These are phyloP conservation scores for Glebionis coronaria DNA, from an alignment of 129 eudicot species.

Conservation along the genomic window DNA sequence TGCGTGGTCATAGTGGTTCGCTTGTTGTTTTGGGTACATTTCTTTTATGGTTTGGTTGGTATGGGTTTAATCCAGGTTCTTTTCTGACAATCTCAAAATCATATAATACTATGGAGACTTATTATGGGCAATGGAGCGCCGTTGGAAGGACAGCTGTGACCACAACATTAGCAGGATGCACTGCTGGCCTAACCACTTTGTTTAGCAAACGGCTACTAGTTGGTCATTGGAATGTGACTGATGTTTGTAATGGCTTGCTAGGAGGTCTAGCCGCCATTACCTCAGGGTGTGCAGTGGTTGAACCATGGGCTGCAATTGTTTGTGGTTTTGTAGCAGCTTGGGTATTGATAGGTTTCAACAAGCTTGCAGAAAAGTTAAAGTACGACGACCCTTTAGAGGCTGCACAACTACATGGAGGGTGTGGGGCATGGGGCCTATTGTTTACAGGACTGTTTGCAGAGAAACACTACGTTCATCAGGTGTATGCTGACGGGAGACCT, in stretches of 20 bases:
- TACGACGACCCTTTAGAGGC: constrained; percentile 74
- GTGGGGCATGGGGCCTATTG: constrained; percentile 64
- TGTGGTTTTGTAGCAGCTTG: constrained; percentile 70
- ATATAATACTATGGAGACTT: constrained; percentile 20
- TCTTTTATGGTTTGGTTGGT: constrained; percentile 78
- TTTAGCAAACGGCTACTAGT: constrained; percentile 52
- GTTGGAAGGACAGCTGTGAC: constrained; percentile 75
- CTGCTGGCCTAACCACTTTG: constrained; percentile 62
- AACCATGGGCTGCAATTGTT: constrained; percentile 69
- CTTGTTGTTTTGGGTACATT: constrained; percentile 63
- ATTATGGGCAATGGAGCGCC: constrained; percentile 75
- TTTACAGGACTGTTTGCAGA: constrained; percentile 58
- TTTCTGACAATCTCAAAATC: constrained; percentile 44
- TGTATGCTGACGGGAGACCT: constrained; percentile 39
- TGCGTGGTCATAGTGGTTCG: constrained; percentile 67
- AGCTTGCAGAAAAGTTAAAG: constrained; percentile 45
- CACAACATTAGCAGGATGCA: constrained; percentile 66
- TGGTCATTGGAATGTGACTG: constrained; percentile 72
- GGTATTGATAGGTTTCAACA: constrained; percentile 64
- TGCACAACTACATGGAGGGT: constrained; percentile 69
- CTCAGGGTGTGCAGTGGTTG: constrained; percentile 67
- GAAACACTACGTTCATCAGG: constrained; percentile 40
- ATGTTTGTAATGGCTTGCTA: constrained; percentile 60
- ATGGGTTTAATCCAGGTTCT: constrained; percentile 72
- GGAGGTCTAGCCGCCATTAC: constrained; percentile 74